Evolutionary conservation across 768 basidiomycete genomes (phyloP), one percentile per base, ranked within the genome.

Genomic region (Coprinellus micaceus): DNA sequence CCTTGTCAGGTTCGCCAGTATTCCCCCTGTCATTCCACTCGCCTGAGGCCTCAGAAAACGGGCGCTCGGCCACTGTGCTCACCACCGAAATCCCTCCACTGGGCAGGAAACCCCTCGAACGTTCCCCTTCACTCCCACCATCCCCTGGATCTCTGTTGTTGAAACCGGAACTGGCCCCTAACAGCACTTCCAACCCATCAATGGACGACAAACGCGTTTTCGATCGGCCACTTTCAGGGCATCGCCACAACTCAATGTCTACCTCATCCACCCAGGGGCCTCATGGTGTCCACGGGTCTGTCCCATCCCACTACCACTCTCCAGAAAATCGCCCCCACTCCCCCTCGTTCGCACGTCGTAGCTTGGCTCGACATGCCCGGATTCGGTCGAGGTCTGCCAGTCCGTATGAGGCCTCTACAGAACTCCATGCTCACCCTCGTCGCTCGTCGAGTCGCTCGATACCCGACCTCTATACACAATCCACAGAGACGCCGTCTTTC

Each of bases 171-270:
- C 13, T 33, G 33, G 10, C 33, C 19, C 33, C 49, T 51, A 51
- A 51, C 49, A 51, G 49, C 49, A 51, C 49, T 37, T 33, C 17
- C 7, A 13, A 6, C 6, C 19, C 29, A 21, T 33, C 33, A 36
- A 51, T 51, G 49, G 49, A 51, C 49, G 49, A 51, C 30, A 51
- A 51, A 9, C 49, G 49, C 19, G n/a, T 29, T 21, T 21, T 21
- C 21, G 49, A 51, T 51, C 49, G 30, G 29, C 19, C 22, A 13
- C 15, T 51, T 26, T 37, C 26, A 6, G 33, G 6, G 33, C 33
- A 33, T 36, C 49, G 49, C 49, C 49, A 51, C 49, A 33, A 33
- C 6, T 48, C 47, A 7, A 29, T 28, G 28, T 51, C 49, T 19
- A 19, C 49, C 30, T 37, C 49, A 33, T 51, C 49, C 33, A 28